These are phyloP conservation scores for Lasiosphaeria hispida DNA, from an alignment of 495 filamentous ascomycete genomes.

Conservation along the genomic window DNA sequence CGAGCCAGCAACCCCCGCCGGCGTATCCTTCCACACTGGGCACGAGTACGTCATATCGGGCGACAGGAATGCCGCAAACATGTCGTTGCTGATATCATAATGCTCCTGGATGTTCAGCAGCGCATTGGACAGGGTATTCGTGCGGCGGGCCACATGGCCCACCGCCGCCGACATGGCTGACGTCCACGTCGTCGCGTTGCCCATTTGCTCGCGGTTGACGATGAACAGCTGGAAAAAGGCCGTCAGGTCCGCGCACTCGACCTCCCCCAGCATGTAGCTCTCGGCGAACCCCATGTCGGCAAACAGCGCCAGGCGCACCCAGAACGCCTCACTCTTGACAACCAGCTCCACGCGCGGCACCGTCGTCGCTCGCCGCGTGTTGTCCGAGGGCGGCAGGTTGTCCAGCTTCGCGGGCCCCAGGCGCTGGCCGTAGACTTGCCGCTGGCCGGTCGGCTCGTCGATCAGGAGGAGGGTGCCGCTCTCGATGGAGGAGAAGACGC, in stretches of 20 bases:
- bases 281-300: constrained; percentile 75
- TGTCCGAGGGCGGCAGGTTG: constrained; percentile 15
- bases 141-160: constrained; percentile 51
- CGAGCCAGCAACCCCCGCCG: constrained; percentile 23
- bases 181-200: constrained; percentile 56
- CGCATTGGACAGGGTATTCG: constrained; percentile 64
- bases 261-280: constrained; percentile 67
- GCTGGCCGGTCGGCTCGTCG: constrained; percentile 36
- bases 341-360: constrained; percentile 44
- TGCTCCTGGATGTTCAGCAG: constrained; percentile 66
- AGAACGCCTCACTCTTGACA: constrained; percentile 61
- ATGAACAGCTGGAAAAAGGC: constrained; percentile 70
- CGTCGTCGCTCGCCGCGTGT: constrained; percentile 21
- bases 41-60: constrained; percentile 76
- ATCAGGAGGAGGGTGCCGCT: constrained; percentile 42
- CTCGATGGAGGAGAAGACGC: constrained; percentile 41
- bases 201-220: constrained; percentile 55
- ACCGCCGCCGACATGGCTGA: constrained; percentile 54
- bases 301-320: constrained; percentile 61
- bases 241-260: constrained; percentile 60
- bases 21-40: constrained; percentile 58
- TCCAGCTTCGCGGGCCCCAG: constrained; percentile 18
- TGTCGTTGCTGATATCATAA: constrained; percentile 72
- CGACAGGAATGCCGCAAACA: constrained; percentile 71
- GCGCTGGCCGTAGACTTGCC: constrained; percentile 32